phyloP scores from a whole-genome alignment of 495 filamentous ascomycete genomes.

The Endocarpon pusillum region DNA sequence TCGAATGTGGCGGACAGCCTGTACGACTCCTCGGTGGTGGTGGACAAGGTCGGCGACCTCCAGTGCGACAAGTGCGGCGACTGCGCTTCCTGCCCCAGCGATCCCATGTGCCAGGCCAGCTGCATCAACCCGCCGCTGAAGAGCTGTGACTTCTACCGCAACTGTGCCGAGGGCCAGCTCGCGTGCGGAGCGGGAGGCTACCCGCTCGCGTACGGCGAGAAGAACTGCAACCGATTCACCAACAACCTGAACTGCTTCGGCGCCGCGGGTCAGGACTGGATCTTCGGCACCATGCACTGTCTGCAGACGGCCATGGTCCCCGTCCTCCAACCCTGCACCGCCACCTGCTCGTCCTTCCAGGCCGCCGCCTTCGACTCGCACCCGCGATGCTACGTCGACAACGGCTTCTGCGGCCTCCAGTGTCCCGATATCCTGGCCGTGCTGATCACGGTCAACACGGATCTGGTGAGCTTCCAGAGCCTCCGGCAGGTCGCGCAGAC shows the following conservation, averaged over 20 bases:
- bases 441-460: neutral
- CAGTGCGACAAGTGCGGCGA: neutral
- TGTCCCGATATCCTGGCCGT: neutral
- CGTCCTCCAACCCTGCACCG: neutral
- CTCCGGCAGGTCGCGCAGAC: neutral
- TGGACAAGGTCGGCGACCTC: neutral
- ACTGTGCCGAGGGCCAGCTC: conserved; percentile 1
- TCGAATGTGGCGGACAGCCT: neutral
- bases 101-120: neutral
- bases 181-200: neutral
- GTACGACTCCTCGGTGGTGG: neutral
- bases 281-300: conserved; percentile 1
- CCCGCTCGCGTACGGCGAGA: conserved; percentile 1
- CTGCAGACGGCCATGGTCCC: neutral
- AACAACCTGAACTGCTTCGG: neutral
- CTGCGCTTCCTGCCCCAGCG: neutral
- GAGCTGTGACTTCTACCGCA: conserved; percentile 1
- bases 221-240: conserved; percentile 1
- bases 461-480: neutral
- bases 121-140: neutral
- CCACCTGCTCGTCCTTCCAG: neutral
- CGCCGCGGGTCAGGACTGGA: neutral
- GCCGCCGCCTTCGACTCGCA: neutral
- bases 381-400: neutral
- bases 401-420: neutral